Percentiles rank a stretch among this genome's conserved stretches.
Evolutionary conservation across 495 filamentous ascomycete species (phyloP).

Genomic region (Podospora appendiculata): DNA sequence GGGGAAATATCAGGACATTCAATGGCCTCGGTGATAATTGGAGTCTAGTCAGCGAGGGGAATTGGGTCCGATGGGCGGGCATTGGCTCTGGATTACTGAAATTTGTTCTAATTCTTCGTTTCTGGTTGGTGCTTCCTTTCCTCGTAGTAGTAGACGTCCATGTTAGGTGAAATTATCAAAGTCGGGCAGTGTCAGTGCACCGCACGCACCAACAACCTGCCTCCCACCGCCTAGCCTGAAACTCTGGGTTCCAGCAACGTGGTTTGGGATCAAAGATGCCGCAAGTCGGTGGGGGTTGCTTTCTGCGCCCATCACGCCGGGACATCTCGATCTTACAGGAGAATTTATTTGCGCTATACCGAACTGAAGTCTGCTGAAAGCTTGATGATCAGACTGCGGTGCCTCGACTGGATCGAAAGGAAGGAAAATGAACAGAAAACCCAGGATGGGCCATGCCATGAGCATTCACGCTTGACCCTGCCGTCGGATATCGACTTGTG

Average conservation of each 20-base stretch:
- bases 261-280: constrained; percentile 9
- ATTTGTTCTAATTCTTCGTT: too few species aligned
- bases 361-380: neutral
- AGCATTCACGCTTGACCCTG: neutral
- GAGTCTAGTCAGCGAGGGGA: too few species aligned
- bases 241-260: constrained; percentile 11
- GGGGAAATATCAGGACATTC: too few species aligned
- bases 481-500: too few species aligned
- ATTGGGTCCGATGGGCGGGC: too few species aligned
- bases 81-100: too few species aligned
- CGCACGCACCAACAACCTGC: neutral
- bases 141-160: too few species aligned
- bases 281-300: constrained; percentile 9
- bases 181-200: neutral
- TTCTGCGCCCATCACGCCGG: neutral
- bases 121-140: too few species aligned
- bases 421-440: too few species aligned
- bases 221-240: constrained; percentile 1
- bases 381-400: neutral
- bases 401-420: neutral
- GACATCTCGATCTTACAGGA: neutral
- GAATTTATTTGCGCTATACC: neutral
- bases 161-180: too few species aligned
- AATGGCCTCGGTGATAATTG: too few species aligned
- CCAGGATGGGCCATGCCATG: too few species aligned